Conservation (phyloP, 306 rosid genomes). For the Glycine tomentella region DNA sequence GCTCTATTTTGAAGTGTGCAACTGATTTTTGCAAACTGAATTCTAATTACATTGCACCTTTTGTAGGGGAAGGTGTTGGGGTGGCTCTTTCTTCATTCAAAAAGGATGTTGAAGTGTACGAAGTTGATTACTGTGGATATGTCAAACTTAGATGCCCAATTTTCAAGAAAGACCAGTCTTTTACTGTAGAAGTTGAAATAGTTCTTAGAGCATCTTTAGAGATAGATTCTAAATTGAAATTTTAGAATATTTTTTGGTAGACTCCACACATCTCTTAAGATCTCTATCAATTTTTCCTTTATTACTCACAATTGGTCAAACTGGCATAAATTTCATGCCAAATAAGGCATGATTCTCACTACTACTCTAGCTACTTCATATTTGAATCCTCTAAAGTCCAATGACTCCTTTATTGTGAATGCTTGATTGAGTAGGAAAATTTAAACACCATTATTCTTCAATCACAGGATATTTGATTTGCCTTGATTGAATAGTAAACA, state of each 20-base stretch:
- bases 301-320: slow-evolving; percentile 36
- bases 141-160: slow-evolving; percentile 74
- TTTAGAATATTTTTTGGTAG: too few species aligned
- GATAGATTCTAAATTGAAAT: too few species aligned
- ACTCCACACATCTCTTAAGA: too few species aligned
- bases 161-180: slow-evolving; percentile 47
- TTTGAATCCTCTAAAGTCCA: slow-evolving; percentile 20
- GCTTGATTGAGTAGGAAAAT: slow-evolving; percentile 23
- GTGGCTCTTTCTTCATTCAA: slow-evolving; percentile 63
- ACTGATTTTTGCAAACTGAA: neutral
- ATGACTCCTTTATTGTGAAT: slow-evolving; percentile 12
- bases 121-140: slow-evolving; percentile 75
- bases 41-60: slow-evolving; percentile 29
- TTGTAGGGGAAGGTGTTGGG: slow-evolving; percentile 86
- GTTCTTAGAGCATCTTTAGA: slow-evolving; percentile 21
- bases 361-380: slow-evolving; percentile 7
- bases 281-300: too few species aligned
- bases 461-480: too few species aligned
- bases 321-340: slow-evolving; percentile 52
- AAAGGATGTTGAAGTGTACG: slow-evolving; percentile 58
- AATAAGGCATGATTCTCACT: neutral
- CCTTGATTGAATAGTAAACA: slow-evolving; percentile 20
- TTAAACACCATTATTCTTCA: slow-evolving; percentile 9
- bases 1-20: neutral
- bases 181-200: slow-evolving; percentile 66